Evolutionary conservation across 345 rosid genomes (phyloP).

Genomic region (Conringia planisiliqua): DNA sequence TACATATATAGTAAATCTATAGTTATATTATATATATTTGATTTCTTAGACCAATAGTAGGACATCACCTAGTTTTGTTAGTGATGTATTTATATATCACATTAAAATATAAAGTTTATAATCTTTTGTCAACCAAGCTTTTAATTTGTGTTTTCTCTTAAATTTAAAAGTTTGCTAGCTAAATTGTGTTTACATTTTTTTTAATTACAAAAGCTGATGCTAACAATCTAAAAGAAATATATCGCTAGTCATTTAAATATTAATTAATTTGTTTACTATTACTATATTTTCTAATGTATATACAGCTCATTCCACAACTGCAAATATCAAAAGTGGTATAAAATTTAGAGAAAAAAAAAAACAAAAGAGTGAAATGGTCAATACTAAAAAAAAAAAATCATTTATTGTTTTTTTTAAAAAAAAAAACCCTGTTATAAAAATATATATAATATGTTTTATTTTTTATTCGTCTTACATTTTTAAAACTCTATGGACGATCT

Average conservation of each 20-base stretch:
- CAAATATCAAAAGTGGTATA: not conserved
- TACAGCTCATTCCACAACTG: not conserved
- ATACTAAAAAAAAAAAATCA: not conserved
- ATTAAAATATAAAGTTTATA: not conserved
- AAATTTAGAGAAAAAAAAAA: too few relatives aligned
- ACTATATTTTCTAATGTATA: not conserved
- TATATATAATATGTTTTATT: not conserved
- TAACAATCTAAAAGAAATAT: not conserved
- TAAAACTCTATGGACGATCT: not conserved
- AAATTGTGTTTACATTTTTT: not conserved
- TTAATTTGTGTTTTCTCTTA: not conserved
- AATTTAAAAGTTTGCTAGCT: not conserved
- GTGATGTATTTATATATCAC: not conserved
- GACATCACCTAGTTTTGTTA: not conserved
- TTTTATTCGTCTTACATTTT: not conserved
- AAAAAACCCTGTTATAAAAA: not conserved
- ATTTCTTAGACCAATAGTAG: too few relatives aligned
- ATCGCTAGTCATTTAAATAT: not conserved
- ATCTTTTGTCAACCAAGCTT: not conserved
- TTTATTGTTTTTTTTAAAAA: too few relatives aligned
- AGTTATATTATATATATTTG: not conserved
- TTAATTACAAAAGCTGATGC: not conserved
- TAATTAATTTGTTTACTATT: not conserved
- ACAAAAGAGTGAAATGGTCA: not conserved
- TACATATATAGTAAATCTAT: not conserved